Base-by-base conservation (phyloP, 768 basidiomycete species). In the Tricholomella constricta region DNA sequence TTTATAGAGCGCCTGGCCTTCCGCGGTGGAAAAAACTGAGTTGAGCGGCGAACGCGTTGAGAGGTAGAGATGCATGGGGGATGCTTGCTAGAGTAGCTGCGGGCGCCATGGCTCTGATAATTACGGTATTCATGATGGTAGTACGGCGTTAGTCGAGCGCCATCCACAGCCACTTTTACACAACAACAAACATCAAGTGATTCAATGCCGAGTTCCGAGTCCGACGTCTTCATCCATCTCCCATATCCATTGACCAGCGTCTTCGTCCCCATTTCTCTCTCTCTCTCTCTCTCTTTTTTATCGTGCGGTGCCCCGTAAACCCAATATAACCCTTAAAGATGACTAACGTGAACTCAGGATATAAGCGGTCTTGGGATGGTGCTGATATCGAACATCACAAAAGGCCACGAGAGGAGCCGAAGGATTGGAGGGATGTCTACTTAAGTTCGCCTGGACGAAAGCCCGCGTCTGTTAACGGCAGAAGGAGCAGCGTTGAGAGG, bases 331-430 rank as follows among this genome's bases (percentile, higher is more conserved):
- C 52, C 43, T 59, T 64, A 66, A 79, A 80, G 72, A 81, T 90
- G 87, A 84, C 89, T 90, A 88, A 91, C 82, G 72, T 83, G 68
- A 76, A 85, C 78, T 79, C 89, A 90, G 89, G 89, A 78, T 77
- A 79, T 69, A 91, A 91, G 85, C 87, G 89, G 71, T 73, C 85
- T 58, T 83, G 83, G 84, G 87, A 89, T 64, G 85, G 80, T 55
- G 65, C 60, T 55, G 73, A 76, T 48, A 61, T 70, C 35, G 77
- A 74, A 43, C 63, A 69, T 27, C 64, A 79, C 63, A 89, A 89
- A 68, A 77, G 85, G 59, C 74, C 74, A 40, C 77, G 81, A 56
- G 80, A 80, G 19, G 72, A 85, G 26, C 72, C 75, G 3, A 78
- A 78, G 59, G 84, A 87, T 57, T 88, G 88, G 86, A 73, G 85